A percentile compares a stretch with the other conserved stretches of the same genome.
Conservation (phyloP, 768 basidiomycete genomes). For the Kwoniella sp. region DNA sequence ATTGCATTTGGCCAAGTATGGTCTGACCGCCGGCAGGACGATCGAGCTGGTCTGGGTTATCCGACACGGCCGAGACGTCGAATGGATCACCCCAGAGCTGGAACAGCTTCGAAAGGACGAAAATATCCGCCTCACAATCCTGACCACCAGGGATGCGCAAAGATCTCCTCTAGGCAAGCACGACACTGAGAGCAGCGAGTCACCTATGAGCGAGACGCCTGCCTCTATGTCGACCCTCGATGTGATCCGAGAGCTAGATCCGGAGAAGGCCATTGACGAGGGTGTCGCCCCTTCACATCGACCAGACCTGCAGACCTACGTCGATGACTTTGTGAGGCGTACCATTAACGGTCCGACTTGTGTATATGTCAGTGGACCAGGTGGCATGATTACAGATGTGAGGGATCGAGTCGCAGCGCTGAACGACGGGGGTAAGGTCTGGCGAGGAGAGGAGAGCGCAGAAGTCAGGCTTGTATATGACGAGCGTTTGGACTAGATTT, state of each 20-base stretch:
- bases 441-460: conserved; percentile 17
- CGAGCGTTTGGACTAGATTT: conserved; percentile 23
- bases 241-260: neutral
- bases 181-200: too few species aligned
- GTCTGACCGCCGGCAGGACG: conserved; percentile 1
- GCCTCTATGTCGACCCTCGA: neutral
- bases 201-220: conserved; percentile 3
- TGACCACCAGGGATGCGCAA: conserved; percentile 15
- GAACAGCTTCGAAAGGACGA: conserved; percentile 14
- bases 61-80: conserved; percentile 16
- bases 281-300: conserved; percentile 6
- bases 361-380: conserved; percentile 27
- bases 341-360: conserved; percentile 9
- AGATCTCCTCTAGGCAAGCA: neutral
- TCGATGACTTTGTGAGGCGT: conserved; percentile 16
- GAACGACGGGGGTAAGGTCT: conserved; percentile 19
- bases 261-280: conserved; percentile 13
- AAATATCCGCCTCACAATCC: conserved; percentile 16
- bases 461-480: conserved; percentile 23
- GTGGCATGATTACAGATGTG: conserved; percentile 20
- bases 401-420: conserved; percentile 19
- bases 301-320: conserved; percentile 14
- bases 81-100: conserved; percentile 27
- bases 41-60: conserved; percentile 33
- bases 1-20: conserved; percentile 7